Evolutionary conservation across 1,284 basidiomycete species (phyloP).

Genomic region (Serendipita sp.): DNA sequence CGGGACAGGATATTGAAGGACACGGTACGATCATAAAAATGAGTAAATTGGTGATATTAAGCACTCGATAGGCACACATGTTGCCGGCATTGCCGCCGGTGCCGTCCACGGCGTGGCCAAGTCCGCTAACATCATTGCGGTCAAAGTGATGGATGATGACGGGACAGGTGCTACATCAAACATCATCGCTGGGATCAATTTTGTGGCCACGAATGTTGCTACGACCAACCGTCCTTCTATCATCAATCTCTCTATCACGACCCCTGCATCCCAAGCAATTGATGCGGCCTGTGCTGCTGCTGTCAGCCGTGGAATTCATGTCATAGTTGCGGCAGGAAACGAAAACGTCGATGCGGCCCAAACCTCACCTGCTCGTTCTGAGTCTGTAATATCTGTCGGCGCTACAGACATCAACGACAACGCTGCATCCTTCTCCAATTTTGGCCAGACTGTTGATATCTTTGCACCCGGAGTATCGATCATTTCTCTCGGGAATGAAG

Average conservation of each 20-base stretch:
- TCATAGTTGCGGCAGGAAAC: conserved; percentile 13
- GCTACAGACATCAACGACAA: conserved; percentile 14
- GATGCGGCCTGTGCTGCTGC: conserved; percentile 11
- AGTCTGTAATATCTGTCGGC: conserved; percentile 41
- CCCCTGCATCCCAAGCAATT: conserved; percentile 10
- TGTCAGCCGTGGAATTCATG: conserved; percentile 11
- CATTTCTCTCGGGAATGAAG: not conserved
- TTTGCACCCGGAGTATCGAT: conserved; percentile 12
- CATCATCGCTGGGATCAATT: conserved; percentile 12
- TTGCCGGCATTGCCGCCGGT: conserved; percentile 1
- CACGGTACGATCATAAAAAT: not conserved
- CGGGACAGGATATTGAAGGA: conserved; percentile 7
- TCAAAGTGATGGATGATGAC: not conserved
- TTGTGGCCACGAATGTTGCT: conserved; percentile 11
- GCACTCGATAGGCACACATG: not conserved
- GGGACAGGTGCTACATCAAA: not conserved
- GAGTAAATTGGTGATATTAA: not conserved
- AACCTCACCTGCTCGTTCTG: conserved; percentile 25
- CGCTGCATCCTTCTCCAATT: conserved; percentile 12
- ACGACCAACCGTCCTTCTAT: conserved; percentile 8
- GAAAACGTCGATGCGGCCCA: conserved; percentile 31
- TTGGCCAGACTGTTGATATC: conserved; percentile 11
- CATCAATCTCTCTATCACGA: conserved; percentile 12
- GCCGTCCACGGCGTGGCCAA: conserved; percentile 9
- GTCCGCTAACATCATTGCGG: conserved; percentile 6